Percentiles rank a stretch among this genome's conserved stretches.
phyloP scores from a whole-genome alignment of 495 filamentous ascomycete genomes.

The Xylaria telfairii region DNA sequence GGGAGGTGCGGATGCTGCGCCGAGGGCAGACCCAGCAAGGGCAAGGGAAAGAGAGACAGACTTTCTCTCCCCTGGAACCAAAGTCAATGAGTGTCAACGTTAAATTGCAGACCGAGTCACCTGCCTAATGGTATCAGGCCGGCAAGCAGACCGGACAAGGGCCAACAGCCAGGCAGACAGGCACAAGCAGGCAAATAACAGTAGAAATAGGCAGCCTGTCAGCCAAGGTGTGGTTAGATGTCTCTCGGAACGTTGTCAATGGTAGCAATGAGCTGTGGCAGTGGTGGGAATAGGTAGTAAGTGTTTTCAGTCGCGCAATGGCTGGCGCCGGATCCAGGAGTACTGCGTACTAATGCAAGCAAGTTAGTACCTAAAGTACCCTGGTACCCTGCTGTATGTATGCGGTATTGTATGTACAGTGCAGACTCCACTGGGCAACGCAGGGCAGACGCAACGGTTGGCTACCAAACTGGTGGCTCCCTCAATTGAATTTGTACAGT shows the following conservation, averaged over 20 bases:
- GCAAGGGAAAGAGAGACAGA: slow-evolving; percentile 26
- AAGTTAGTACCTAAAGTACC: not conserved
- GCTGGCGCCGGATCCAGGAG: not conserved
- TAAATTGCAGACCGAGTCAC: not conserved
- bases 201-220: not conserved
- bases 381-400: not conserved
- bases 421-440: slow-evolving; percentile 25
- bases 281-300: slow-evolving; percentile 4
- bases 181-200: not conserved
- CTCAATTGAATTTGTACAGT: not conserved
- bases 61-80: slow-evolving; percentile 26
- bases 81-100: not conserved
- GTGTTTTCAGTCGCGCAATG: not conserved
- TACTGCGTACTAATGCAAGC: not conserved
- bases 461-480: slow-evolving; percentile 19
- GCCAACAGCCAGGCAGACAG: not conserved
- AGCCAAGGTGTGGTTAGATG: slow-evolving; percentile 3
- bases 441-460: slow-evolving; percentile 15
- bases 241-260: not conserved
- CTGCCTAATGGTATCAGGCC: slow-evolving; percentile 4
- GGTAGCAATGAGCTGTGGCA: not conserved
- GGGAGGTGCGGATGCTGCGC: slow-evolving; percentile 13
- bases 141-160: slow-evolving; percentile 2
- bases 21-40: slow-evolving; percentile 14
- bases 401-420: not conserved